Evolutionary conservation across 202 grass and related monocot genomes (phyloP).

Genomic region (Panicum virgatum): DNA sequence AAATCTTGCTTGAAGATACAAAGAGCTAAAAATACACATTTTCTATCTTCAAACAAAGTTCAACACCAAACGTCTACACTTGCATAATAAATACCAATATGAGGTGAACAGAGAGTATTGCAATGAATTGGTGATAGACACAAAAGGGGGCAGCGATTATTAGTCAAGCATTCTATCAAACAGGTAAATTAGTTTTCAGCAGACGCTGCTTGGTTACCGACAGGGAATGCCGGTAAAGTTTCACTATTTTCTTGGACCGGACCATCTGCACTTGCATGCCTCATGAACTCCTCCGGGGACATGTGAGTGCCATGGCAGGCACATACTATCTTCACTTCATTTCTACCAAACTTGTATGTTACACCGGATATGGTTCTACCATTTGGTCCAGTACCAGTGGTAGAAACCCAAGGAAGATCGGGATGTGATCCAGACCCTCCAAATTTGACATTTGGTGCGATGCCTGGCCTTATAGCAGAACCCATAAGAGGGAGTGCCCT

Average conservation of each 20-base stretch:
- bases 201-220: slow-evolving; percentile 60
- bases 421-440: slow-evolving; percentile 84
- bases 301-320: slow-evolving; percentile 91
- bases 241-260: slow-evolving; percentile 51
- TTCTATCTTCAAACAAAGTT: slow-evolving; percentile 15
- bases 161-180: slow-evolving; percentile 11
- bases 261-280: slow-evolving; percentile 70
- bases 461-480: slow-evolving; percentile 69
- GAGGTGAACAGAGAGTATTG: not conserved
- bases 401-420: slow-evolving; percentile 95
- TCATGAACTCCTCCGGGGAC: slow-evolving; percentile 72
- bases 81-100: slow-evolving; percentile 22
- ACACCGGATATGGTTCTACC: slow-evolving; percentile 92
- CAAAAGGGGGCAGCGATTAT: slow-evolving; percentile 23
- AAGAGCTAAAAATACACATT: slow-evolving; percentile 17
- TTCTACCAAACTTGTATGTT: slow-evolving; percentile 78
- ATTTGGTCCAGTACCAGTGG: slow-evolving; percentile 62
- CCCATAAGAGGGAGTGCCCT: slow-evolving; percentile 40
- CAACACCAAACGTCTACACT: slow-evolving; percentile 7
- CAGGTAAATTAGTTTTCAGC: slow-evolving; percentile 57
- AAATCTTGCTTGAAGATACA: slow-evolving; percentile 6
- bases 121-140: slow-evolving; percentile 26
- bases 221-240: slow-evolving; percentile 44
- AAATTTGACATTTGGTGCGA: slow-evolving; percentile 77
- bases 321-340: slow-evolving; percentile 84